Base-by-base conservation (phyloP, 2,329 filamentous ascomycete genomes). In the Tolypocladium endophyticum region DNA sequence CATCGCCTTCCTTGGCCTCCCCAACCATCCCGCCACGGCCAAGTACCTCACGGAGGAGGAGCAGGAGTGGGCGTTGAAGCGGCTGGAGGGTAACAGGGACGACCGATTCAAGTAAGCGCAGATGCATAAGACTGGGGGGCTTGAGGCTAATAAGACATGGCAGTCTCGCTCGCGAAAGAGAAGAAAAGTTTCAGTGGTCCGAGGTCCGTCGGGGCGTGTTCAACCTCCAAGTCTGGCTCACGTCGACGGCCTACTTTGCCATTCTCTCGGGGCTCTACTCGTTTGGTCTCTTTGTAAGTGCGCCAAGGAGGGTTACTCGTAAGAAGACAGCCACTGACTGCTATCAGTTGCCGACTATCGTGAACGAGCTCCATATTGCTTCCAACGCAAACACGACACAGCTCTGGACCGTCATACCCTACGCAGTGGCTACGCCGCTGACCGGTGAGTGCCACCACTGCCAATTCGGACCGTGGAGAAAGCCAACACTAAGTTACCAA, bases 341-440 rank as follows among this genome's bases (percentile, higher is more conserved):
- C 56, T 25, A 56, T 9, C 28, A 83, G 81, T 73, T 88, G 0
- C 85, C 85, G 0, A 87, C 85, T 0, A 88, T 88, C 62, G 83
- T 88, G 67, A 75, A 81, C 61, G 79, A 78, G n/a, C 71, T 84
- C 20, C 72, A 76, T 3, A 80, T 81, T 55, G 80, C 80, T 1
- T 77, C 77, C 60, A 79, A 81, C 33, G 73, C 82, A 14, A 82
- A 86, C 66, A 71, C 83, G 64, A 78, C 81, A 0, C 84, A 87
- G 64, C 75, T 87, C 8, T 85, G 83, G 83, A 82, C 82, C 1
- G 84, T 87, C 20, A 85, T 86, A 43, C 83, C 83, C 0, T 87
- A 87, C 64, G 84, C 83, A 0, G 81, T 85, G 0, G 84, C 83
- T 1, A 78, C 82, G 0, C 72, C 82, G 1, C 71, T 82, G 11